Percentiles rank a stretch among this genome's conserved stretches.
Evolutionary conservation across 208 protist species (phyloP).

Genomic region (Blastocrithidia nonstop): DNA sequence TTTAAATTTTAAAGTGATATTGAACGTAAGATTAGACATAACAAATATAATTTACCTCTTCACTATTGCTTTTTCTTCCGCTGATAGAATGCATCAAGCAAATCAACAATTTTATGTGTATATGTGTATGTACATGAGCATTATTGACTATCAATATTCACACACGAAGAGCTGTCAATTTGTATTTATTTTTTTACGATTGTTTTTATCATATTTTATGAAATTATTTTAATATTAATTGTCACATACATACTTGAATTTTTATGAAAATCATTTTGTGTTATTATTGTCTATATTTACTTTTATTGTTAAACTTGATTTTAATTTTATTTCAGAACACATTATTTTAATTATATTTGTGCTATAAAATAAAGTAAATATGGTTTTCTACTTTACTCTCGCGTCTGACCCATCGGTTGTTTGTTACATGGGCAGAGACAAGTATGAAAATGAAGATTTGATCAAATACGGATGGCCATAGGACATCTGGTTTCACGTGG

Average conservation of each 20-base stretch:
- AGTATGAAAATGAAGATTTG: conserved; percentile 98
- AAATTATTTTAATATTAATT: background rate
- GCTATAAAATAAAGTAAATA: too few relatives aligned
- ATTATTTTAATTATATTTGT: too few relatives aligned
- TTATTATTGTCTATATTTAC: background rate
- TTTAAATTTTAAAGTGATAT: too few relatives aligned
- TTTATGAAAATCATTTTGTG: background rate
- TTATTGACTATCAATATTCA: background rate
- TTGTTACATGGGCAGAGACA: conserved; percentile 97
- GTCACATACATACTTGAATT: background rate
- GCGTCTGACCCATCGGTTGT: conserved; percentile 74
- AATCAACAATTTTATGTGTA: conserved; percentile 1
- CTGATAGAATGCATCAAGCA: too few relatives aligned
- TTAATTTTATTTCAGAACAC: too few relatives aligned
- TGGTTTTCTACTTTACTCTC: conserved; percentile 90
- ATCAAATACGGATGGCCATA: conserved; percentile 94
- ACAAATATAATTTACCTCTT: too few relatives aligned
- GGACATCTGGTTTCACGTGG: conserved; percentile 98
- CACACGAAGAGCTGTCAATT: too few relatives aligned
- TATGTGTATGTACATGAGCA: background rate
- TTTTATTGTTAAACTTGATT: too few relatives aligned
- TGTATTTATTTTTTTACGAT: too few relatives aligned
- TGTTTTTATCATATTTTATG: background rate
- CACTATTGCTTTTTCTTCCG: too few relatives aligned
- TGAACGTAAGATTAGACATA: too few relatives aligned